Base-by-base conservation (phyloP, 805 yeast species). In the Lipomyces mesembrius region DNA sequence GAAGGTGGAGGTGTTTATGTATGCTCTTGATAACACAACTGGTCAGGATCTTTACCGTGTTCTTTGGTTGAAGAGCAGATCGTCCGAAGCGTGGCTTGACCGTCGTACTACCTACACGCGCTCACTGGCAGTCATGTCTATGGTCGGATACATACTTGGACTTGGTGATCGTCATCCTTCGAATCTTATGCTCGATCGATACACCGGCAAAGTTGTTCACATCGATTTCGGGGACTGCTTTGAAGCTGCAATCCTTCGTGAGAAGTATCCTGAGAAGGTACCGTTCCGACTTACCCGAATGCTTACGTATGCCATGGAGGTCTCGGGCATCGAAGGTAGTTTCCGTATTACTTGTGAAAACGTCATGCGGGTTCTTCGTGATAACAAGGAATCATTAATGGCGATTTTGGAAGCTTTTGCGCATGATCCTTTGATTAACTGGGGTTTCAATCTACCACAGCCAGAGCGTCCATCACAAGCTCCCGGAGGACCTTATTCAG, bases 181-280 rank as follows among this genome's bases (percentile, higher is more conserved):
- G 37, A 95, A 95, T 75, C 83, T 95, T 79, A 91, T 95, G 98
- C 85, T 95, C 79, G 97, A 94, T 77, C 82, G 97, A 70, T 85
- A 89, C 60, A 92, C 98, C 0, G 99, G 99, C 68, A 92, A 94
- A 75, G 97, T 95, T 61, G 85, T 95, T 51, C 99, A 95, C 76
- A 94, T 95, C 79, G 99, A 95, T 83, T 95, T 94, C 79, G 99
- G 99, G 72, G 99, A 95, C 77, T 95, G 99, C 84, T 95, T 95
- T 75, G 99, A 95, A 77, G 97, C 98, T 1, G 99, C 99, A 0
- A 92, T 94, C 60, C 80, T 95, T 68, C 86, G 99, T 72, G 99
- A 96, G 73, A 95, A 95, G 76, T 96, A 90, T 77, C 99, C 99
- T 0, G 99, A 95, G 75, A 94, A 93, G 77, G 99, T 95, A 29